phyloP scores from a whole-genome alignment of 2,329 filamentous ascomycete species.

The Dryadomyces quercus-mongolicae region DNA sequence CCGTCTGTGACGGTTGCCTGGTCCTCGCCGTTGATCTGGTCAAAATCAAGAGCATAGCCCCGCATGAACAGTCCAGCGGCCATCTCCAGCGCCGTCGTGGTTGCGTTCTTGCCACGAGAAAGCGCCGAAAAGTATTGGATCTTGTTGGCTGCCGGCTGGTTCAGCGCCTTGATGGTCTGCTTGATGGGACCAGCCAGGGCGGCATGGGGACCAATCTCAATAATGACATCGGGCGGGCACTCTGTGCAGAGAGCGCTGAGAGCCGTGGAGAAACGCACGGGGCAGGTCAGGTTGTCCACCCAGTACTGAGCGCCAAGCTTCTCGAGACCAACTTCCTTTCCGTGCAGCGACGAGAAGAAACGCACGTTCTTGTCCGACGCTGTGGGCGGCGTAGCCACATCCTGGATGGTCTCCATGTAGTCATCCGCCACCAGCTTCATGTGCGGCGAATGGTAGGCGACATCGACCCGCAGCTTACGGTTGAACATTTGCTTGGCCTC shows the following conservation, averaged over 20 bases:
- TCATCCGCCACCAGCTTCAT: constrained; percentile 38
- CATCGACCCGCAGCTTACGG: constrained; percentile 26
- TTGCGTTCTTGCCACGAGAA: constrained; percentile 36
- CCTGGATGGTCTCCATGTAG: constrained; percentile 25
- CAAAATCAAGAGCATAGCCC: constrained; percentile 29
- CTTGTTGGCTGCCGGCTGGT: constrained; percentile 20
- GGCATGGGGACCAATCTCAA: constrained; percentile 39
- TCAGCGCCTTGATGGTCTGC: constrained; percentile 32
- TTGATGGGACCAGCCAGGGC: constrained; percentile 37
- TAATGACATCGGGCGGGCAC: constrained; percentile 25
- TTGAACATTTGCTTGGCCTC: constrained; percentile 32
- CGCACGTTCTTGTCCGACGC: constrained; percentile 16
- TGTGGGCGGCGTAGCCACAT: neutral
- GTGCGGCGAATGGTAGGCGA: constrained; percentile 42
- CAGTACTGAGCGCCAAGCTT: constrained; percentile 21
- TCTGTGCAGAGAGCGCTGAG: constrained; percentile 22
- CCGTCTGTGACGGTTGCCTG: neutral
- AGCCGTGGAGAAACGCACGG: constrained; percentile 26
- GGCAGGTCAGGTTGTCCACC: constrained; percentile 25
- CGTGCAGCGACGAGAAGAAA: constrained; percentile 35
- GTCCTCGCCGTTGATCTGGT: constrained; percentile 30
- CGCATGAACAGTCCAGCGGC: constrained; percentile 32
- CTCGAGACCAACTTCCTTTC: constrained; percentile 24
- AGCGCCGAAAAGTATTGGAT: constrained; percentile 34
- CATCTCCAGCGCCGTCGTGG: constrained; percentile 29